Evolutionary conservation across 352 stramenopile genomes (phyloP), one percentile per base, ranked within the genome.

Genomic region (Globisporangium polare): DNA sequence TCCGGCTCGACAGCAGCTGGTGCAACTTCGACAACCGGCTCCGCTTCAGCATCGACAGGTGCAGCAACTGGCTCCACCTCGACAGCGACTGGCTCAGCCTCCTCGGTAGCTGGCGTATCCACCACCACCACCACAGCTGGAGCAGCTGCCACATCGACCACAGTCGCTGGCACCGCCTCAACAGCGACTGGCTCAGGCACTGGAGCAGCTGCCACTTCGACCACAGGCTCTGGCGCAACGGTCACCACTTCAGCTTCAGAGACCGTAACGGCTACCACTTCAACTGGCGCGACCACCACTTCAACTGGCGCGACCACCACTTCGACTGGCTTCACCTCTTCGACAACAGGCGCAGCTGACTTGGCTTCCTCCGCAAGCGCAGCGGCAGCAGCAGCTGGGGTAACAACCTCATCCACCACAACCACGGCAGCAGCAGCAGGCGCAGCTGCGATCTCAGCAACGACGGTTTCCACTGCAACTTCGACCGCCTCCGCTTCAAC

Each of bases 361-460:
- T 29, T 62, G 37, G 15, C 27, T 58, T 65, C 47, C 18, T 53
- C 24, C 24, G 15, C 41, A 22, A 4, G 41, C 33, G 33, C 45
- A 51, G n/a, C 45, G 33, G 22, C 45, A 31, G n/a, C 45, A 52
- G 22, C 45, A 31, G 22, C 45, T 52, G 45, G 45, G 20, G 8
- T 22, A 54, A 20, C 49, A 12, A 61, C 59, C 35, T 58, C 33
- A 24, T 60, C 33, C 24, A 52, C 47, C 37, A 42, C 39, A 20
- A 27, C 37, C 53, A 26, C 42, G 20, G 18, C 22, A 53, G 20
- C 42, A 29, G 18, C 22, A 53, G 20, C 58, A 22, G 12, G 24
- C 35, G 35, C 5, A 51, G 18, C 42, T 35, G 55, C 56, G 5
- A 52, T 18, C 42, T 66, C 26, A 24, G 52, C 17, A 49, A 18